A percentile compares a stretch with the other conserved stretches of the same genome.
phyloP scores from a whole-genome alignment of 2,329 filamentous ascomycete genomes.

The Hawksworthiomyces lignivorus region DNA sequence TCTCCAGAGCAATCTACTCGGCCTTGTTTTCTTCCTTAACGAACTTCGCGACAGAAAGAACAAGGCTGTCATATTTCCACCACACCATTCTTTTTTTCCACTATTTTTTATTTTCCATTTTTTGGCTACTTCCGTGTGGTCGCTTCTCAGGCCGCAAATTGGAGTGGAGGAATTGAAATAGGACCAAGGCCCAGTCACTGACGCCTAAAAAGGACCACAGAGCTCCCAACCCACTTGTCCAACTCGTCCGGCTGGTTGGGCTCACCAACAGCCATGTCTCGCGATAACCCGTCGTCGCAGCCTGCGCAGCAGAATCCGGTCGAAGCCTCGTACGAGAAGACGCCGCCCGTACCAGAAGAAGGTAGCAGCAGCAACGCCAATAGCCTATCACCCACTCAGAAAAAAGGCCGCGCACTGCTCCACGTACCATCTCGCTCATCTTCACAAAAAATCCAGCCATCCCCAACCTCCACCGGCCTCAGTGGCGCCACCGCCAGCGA shows the following conservation, averaged over 20 bases:
- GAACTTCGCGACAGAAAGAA: too few relatives aligned
- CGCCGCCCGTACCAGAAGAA: slow-evolving; percentile 33
- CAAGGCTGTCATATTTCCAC: too few relatives aligned
- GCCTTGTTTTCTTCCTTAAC: too few relatives aligned
- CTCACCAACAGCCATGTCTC: slow-evolving; percentile 21
- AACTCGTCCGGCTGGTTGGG: slow-evolving; percentile 8
- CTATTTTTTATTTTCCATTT: too few relatives aligned
- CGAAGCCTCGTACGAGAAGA: slow-evolving; percentile 37
- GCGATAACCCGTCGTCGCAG: slow-evolving; percentile 27
- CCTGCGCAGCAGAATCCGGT: slow-evolving; percentile 21
- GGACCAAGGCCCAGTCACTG: slow-evolving; percentile 2
- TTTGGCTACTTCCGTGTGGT: background rate
- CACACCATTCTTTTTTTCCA: too few relatives aligned
- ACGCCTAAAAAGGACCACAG: slow-evolving; percentile 3
- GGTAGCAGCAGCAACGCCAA: slow-evolving; percentile 16
- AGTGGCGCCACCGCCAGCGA: slow-evolving; percentile 54
- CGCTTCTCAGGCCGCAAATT: background rate
- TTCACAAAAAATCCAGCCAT: slow-evolving; percentile 52
- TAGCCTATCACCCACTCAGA: slow-evolving; percentile 16
- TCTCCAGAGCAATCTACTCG: too few relatives aligned
- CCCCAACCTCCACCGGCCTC: slow-evolving; percentile 50
- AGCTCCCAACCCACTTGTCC: slow-evolving; percentile 2
- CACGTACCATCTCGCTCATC: slow-evolving; percentile 56
- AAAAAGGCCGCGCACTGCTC: slow-evolving; percentile 45
- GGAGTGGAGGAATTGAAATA: background rate